Evolutionary conservation across 169 alveolate species (phyloP), one percentile per base, ranked within the genome.

Genomic region (Plasmodium chabaudi): DNA sequence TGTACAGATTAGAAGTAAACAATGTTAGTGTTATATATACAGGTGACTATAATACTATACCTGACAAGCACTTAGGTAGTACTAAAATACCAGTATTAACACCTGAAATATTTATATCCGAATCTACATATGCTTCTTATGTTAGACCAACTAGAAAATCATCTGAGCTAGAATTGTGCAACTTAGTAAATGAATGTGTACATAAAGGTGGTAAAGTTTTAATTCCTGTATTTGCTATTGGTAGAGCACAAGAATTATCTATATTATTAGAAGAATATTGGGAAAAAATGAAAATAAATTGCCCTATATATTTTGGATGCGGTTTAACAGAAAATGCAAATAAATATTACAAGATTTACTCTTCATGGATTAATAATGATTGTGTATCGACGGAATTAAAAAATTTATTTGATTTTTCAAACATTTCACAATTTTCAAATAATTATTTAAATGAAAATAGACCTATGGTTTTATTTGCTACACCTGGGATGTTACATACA

Each of bases 401-500:
- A 94, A 97, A 98, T 88, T 94, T 97, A 70, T 99, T 99, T 92
- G 95, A 97, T 74, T 97, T 98, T 88, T 88, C 95, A 72, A 96
- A 98, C 88, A 97, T 99, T 19, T 89, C 96, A 60, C 98, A 97
- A 5, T 97, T 97, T 87, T 98, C 97, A 67, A 94, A 96, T 89
- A 92, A 95, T 19, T 75, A 96, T 67, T 92, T 97, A 55, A 97
- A 95, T 51, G 95, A 96, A 15, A 95, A 97, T 56, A 94, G 97
- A n/a, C 99, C 99, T 0, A 97, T 98, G 98, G 99, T 99, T 47
- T 94, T 98, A 65, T 97, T 99, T 79, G 99, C 99, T 15, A 97
- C 99, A 7, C 99, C 99, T 0, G 99, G 99, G n/a, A 99, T 98
- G 99, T 96, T 99, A 10, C 99, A 99, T 92, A 98, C 98, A 10